Evolutionary conservation across 768 basidiomycete genomes (phyloP).

Genomic region (Mycena rebaudengoi): DNA sequence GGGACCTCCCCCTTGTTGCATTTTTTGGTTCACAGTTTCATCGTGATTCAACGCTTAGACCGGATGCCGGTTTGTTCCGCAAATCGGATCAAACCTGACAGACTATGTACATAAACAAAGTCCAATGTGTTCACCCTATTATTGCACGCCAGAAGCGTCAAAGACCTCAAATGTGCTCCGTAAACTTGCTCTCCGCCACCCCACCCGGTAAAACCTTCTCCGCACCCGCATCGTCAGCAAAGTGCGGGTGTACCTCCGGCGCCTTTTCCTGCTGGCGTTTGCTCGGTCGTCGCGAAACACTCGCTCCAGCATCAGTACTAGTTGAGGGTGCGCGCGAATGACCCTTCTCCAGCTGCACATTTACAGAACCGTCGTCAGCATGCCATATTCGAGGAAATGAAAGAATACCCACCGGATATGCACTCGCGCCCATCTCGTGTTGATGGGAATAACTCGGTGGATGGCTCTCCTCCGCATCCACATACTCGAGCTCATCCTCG

Average conservation of each 20-base stretch:
- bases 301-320: conserved; percentile 38
- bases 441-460: conserved; percentile 70
- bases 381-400: neutral
- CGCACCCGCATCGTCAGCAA: neutral
- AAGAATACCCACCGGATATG: conserved; percentile 63
- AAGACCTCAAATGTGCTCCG: conserved; percentile 19
- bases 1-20: no score
- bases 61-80: no score
- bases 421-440: conserved; percentile 57
- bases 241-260: conserved; percentile 62
- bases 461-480: neutral
- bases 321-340: conserved; percentile 8
- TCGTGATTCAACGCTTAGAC: no score
- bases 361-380: neutral
- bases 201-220: conserved; percentile 1
- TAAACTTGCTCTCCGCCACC: conserved; percentile 30
- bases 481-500: conserved; percentile 28
- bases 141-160: no score
- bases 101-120: no score
- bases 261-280: conserved; percentile 77
- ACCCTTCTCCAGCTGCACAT: conserved; percentile 46
- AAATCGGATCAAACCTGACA: no score
- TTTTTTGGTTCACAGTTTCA: no score
- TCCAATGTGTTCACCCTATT: no score
- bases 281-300: conserved; percentile 53